These are phyloP conservation scores for Rheum nobile DNA, from an alignment of 148 eudicot genomes.

Conservation along the genomic window DNA sequence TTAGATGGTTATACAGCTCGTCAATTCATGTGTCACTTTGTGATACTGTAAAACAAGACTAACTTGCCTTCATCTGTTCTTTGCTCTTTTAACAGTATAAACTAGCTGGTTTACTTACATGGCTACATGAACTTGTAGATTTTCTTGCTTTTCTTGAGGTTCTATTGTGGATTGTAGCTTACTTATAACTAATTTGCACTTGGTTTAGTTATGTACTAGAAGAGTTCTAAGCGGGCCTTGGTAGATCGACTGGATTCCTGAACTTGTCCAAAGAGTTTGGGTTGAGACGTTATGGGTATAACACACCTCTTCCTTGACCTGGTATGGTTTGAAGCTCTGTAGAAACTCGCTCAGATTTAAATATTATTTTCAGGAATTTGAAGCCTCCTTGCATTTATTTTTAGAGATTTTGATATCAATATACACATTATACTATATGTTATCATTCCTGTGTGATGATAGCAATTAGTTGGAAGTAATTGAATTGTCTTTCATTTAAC, in stretches of 20 bases:
- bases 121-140: neutral
- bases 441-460: neutral
- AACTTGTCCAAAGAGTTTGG: neutral
- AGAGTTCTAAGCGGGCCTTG: conserved; percentile 1
- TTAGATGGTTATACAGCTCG: neutral
- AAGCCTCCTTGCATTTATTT: neutral
- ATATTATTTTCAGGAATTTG: neutral
- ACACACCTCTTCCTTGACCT: neutral
- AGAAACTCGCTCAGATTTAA: neutral
- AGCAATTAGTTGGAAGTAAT: neutral
- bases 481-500: neutral
- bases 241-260: neutral
- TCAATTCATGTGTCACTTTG: neutral
- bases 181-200: neutral
- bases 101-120: neutral
- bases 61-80: neutral
- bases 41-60: neutral
- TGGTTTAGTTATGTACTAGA: neutral
- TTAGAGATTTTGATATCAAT: neutral
- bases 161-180: neutral
- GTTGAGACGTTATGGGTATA: neutral
- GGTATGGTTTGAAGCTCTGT: neutral
- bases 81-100: neutral
- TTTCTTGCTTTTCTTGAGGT: neutral
- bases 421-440: neutral